Percentiles rank a stretch among this genome's conserved stretches.
Evolutionary conservation across 1,284 basidiomycete genomes (phyloP).

Genomic region (Leucoagaricus sp.): DNA sequence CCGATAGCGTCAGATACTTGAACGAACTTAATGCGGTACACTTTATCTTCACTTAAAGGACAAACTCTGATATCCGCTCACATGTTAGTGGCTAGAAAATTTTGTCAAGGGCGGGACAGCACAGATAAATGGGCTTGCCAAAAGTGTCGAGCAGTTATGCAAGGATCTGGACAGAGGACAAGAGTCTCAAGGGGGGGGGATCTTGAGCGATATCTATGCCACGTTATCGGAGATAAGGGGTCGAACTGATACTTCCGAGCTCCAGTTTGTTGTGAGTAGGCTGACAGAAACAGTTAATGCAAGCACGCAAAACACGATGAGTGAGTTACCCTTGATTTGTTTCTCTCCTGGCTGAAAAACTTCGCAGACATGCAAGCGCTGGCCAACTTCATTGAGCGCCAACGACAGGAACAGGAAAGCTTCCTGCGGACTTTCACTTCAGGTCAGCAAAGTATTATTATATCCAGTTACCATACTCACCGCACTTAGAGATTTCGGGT

Average conservation of each 20-base stretch:
- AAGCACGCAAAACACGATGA: not conserved
- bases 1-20: conserved; percentile 71
- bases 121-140: conserved; percentile 66
- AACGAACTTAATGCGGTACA: conserved; percentile 69
- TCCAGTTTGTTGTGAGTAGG: conserved; percentile 50
- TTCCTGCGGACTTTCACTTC: conserved; percentile 64
- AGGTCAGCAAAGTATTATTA: conserved; percentile 39
- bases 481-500: conserved; percentile 62
- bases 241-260: conserved; percentile 40
- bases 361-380: conserved; percentile 47
- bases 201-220: conserved; percentile 44
- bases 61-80: not conserved
- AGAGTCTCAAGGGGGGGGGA: not conserved
- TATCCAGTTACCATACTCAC: not conserved
- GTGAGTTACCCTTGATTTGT: not conserved
- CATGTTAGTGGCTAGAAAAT: conserved; percentile 73
- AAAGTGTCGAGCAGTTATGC: conserved; percentile 61
- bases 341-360: not conserved
- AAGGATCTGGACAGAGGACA: conserved; percentile 44
- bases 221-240: conserved; percentile 42
- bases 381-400: conserved; percentile 60
- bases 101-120: conserved; percentile 75
- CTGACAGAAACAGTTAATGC: conserved; percentile 43
- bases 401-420: conserved; percentile 69
- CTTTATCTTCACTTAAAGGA: not conserved